Evolutionary conservation across 2,329 filamentous ascomycete species (phyloP).

Genomic region (Tolypocladium tundrense): DNA sequence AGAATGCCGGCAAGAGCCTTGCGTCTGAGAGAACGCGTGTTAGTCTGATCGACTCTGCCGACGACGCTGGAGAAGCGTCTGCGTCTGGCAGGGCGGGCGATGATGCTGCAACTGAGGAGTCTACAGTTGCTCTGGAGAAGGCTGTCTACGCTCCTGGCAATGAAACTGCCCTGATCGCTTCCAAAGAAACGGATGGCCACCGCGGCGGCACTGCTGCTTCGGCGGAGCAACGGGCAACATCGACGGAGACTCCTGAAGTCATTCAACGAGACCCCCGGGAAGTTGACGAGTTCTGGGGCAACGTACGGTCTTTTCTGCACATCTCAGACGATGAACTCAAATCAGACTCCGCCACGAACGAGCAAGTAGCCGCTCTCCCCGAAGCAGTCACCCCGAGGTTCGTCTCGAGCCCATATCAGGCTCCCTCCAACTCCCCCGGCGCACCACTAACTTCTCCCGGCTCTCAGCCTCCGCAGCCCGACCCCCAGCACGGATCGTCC

Average conservation of each 20-base stretch:
- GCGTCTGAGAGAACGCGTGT: neutral
- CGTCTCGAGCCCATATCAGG: too few species aligned
- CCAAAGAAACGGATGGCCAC: neutral
- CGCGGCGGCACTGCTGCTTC: neutral
- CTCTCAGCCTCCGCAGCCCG: neutral
- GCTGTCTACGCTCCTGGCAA: neutral
- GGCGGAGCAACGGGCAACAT: neutral
- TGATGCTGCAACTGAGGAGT: neutral
- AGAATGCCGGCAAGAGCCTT: neutral
- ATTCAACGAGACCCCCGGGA: slow-evolving; percentile 11
- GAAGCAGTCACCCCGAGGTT: neutral
- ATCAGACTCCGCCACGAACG: neutral
- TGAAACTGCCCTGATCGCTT: neutral
- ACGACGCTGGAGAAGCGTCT: neutral
- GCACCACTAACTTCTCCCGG: neutral
- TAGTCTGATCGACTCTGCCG: neutral
- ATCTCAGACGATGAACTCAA: slow-evolving; percentile 21
- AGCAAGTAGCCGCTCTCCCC: neutral
- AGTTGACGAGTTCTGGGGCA: slow-evolving; percentile 20
- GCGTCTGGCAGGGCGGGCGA: neutral
- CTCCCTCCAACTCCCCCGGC: too few species aligned
- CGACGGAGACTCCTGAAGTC: neutral
- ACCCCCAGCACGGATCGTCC: neutral
- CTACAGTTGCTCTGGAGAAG: neutral
- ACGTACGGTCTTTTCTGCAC: slow-evolving; percentile 17